phyloP scores from a whole-genome alignment of 2,329 filamentous ascomycete species.

The Xylariaceae sp. region DNA sequence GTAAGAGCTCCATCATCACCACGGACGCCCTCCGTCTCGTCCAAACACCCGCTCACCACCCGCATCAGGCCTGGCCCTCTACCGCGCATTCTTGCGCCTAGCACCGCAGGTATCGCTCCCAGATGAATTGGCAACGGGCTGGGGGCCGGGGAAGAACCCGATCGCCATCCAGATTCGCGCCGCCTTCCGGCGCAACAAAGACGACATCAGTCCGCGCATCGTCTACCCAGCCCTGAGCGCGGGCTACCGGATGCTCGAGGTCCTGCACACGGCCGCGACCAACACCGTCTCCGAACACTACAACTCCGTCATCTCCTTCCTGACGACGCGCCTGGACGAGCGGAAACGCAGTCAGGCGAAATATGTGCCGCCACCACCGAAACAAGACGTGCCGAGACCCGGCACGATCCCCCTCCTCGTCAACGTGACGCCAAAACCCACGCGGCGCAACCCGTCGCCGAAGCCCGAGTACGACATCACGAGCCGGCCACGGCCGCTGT shows the following conservation, averaged over 20 bases:
- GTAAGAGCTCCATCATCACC: conserved; percentile 28
- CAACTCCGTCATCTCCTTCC: conserved; percentile 37
- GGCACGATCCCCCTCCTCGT: conserved; percentile 32
- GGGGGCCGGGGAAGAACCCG: conserved; percentile 35
- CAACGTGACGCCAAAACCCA: conserved; percentile 27
- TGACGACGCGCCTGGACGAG: conserved; percentile 36
- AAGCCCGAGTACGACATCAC: conserved; percentile 42
- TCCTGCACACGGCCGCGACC: conserved; percentile 20
- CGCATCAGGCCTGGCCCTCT: conserved; percentile 60
- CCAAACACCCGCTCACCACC: neutral
- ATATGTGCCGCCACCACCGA: neutral
- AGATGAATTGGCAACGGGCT: conserved; percentile 36
- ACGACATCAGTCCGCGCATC: conserved; percentile 54
- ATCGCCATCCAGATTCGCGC: conserved; percentile 55
- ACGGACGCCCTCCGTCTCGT: neutral
- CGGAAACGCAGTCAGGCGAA: conserved; percentile 19
- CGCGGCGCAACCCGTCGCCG: conserved; percentile 34
- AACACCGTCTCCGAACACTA: conserved; percentile 31
- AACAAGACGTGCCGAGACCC: conserved; percentile 19
- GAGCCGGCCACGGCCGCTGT: conserved; percentile 43
- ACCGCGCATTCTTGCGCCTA: conserved; percentile 61
- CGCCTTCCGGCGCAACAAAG: conserved; percentile 56
- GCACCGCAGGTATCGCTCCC: conserved; percentile 50
- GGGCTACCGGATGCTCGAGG: conserved; percentile 49
- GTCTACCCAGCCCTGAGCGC: conserved; percentile 57